phyloP scores from a whole-genome alignment of 164 flowering plant genomes.

The Hamamelis virginiana region DNA sequence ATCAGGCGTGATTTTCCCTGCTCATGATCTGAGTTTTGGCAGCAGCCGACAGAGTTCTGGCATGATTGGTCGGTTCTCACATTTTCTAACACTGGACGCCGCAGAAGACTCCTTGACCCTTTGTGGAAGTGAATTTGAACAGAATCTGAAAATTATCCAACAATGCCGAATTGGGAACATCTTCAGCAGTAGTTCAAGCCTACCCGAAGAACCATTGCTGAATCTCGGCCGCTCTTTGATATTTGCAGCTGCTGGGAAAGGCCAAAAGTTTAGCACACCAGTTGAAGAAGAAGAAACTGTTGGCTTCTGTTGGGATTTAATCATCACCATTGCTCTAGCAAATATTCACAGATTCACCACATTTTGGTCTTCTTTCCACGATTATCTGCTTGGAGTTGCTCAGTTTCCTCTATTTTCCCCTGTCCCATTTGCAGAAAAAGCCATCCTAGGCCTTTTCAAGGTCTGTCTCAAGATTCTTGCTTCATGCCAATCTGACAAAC shows the following conservation, averaged over 20 bases:
- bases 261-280: constrained; percentile 86
- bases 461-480: constrained; percentile 55
- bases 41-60: constrained; percentile 28
- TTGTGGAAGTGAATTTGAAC: constrained; percentile 67
- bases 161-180: constrained; percentile 77
- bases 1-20: constrained; percentile 39
- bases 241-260: constrained; percentile 88
- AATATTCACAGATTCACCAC: constrained; percentile 52
- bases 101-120: constrained; percentile 60
- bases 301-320: constrained; percentile 80
- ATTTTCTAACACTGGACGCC: constrained; percentile 62
- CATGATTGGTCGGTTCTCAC: constrained; percentile 56
- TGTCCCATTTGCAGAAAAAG: constrained; percentile 81
- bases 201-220: constrained; percentile 56
- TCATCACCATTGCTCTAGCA: constrained; percentile 37
- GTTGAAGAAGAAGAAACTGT: constrained; percentile 91
- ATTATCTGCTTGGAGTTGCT: constrained; percentile 55
- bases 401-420: constrained; percentile 84
- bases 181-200: constrained; percentile 50
- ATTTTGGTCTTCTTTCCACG: constrained; percentile 83
- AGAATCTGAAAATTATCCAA: constrained; percentile 70
- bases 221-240: constrained; percentile 78
- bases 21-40: constrained; percentile 25
- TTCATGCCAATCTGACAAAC: constrained; percentile 36
- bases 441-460: constrained; percentile 53